phyloP scores from a whole-genome alignment of 208 protist genomes.

The Leptomonas seymouri region DNA sequence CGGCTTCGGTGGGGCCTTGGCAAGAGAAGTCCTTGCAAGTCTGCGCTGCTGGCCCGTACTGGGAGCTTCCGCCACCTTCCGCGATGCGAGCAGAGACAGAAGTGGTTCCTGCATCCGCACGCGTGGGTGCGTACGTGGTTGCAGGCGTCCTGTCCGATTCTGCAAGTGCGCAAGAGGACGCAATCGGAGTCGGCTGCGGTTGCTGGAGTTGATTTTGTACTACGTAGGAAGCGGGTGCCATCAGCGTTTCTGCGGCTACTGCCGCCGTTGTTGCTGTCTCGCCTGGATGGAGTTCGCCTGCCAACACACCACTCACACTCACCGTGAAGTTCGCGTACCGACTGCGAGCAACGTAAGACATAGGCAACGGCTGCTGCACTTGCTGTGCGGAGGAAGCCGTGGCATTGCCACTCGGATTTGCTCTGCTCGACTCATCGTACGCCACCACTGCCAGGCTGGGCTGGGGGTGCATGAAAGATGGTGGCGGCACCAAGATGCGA shows the following conservation, averaged over 20 bases:
- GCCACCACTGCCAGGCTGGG: background rate
- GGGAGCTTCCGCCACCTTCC: background rate
- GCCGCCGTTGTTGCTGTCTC: background rate
- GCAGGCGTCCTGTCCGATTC: background rate
- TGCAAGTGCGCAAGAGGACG: background rate
- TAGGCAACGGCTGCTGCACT: background rate
- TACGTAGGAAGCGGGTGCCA: background rate
- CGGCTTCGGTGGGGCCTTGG: too few relatives aligned
- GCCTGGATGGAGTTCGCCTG: background rate
- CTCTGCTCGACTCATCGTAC: background rate
- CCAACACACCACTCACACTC: background rate
- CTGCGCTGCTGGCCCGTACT: too few relatives aligned
- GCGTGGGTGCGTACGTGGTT: constrained; percentile 3
- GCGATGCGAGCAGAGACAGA: background rate
- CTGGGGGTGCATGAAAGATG: constrained; percentile 11
- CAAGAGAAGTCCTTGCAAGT: too few relatives aligned
- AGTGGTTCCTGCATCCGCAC: too few relatives aligned
- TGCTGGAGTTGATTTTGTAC: background rate
- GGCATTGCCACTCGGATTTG: background rate
- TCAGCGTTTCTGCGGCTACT: background rate
- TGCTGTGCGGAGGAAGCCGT: background rate
- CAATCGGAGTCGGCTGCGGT: background rate
- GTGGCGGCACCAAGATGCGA: constrained; percentile 24
- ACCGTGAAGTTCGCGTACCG: constrained; percentile 5
- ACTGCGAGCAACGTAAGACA: constrained; percentile 7